Evolutionary conservation across 768 basidiomycete species (phyloP), one percentile per base, ranked within the genome.

Genomic region (Crucibulum laeve): DNA sequence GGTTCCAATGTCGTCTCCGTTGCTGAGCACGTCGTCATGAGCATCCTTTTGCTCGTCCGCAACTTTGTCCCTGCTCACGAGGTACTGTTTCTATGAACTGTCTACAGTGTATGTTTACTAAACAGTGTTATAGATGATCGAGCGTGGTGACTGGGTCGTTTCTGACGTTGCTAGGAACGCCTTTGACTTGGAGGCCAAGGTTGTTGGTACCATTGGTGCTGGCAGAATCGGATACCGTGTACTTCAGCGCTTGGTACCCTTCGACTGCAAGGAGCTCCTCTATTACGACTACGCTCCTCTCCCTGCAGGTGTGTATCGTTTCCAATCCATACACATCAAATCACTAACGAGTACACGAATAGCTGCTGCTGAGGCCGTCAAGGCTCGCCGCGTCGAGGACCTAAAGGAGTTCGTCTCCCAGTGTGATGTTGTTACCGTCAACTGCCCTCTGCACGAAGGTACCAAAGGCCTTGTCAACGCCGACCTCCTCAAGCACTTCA

Each of bases 1-100:
- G 91, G 91, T 26, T 90, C 87, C 18, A 94, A 92, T 57, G 91
- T 93, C 42, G 84, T 85, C 40, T 91, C 88, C 8, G 92, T 94
- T 33, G 91, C 91, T 35, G 92, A 94, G 64, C 89, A 91, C 61
- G 90, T 90, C 47, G 63, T 91, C 45, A 92, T 92, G 90, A 84
- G 81, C 61, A 94, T 95, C 52, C 81, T 95, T 39, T 69, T 89
- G 28, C 83, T 94, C 44, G 91, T 95, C 58, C 80, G 91, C 59
- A 95, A 95, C 79, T 92, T 86, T 54, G 72, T 84, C 19, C 87
- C 86, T 18, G 88, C 87, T 6, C 91, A 93, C 61, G 88, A 93
- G 76, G 80, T 82, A 53, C 51, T 68, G 15, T 26, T 33, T 32
- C 7, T 19, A 26, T 32, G 4, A 17, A 11, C 24, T 5, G 26